phyloP scores from a whole-genome alignment of 2,329 filamentous ascomycete genomes.

The Monosporascus cannonballus region DNA sequence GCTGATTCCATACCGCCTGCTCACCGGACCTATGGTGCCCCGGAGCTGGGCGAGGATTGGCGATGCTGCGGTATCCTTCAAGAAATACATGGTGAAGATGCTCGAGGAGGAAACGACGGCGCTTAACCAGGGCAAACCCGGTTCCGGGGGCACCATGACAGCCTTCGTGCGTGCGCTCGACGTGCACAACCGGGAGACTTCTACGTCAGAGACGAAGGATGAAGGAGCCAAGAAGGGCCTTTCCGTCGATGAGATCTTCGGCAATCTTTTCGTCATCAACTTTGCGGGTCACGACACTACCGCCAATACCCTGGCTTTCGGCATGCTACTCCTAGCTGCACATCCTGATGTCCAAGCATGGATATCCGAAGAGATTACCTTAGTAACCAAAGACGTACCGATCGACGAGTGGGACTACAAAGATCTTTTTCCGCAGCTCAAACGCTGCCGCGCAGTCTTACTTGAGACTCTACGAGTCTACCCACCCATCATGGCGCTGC shows the following conservation, averaged over 20 bases:
- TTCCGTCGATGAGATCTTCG: slow-evolving; percentile 16
- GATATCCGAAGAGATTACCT: slow-evolving; percentile 8
- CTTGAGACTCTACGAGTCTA: slow-evolving; percentile 4
- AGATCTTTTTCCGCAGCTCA: slow-evolving; percentile 12
- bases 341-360: slow-evolving; percentile 14
- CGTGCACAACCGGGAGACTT: background rate
- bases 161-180: slow-evolving; percentile 15
- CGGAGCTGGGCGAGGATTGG: slow-evolving; percentile 10
- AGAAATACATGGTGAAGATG: slow-evolving; percentile 18
- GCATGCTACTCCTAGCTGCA: slow-evolving; percentile 14
- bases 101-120: slow-evolving; percentile 15
- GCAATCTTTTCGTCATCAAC: slow-evolving; percentile 24
- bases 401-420: slow-evolving; percentile 12
- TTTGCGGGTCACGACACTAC: slow-evolving; percentile 25
- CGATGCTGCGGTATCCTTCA: slow-evolving; percentile 12
- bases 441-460: slow-evolving; percentile 17
- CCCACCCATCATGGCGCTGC: slow-evolving; percentile 2
- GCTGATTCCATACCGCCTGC: slow-evolving; percentile 10
- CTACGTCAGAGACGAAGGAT: background rate
- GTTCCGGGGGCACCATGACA: slow-evolving; percentile 18
- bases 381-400: background rate
- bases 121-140: slow-evolving; percentile 10
- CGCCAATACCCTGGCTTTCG: slow-evolving; percentile 15
- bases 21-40: slow-evolving; percentile 7
- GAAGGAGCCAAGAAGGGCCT: slow-evolving; percentile 9